Conservation (phyloP, 192 early-diverging fungal species). For the Thamnidium elegans region DNA sequence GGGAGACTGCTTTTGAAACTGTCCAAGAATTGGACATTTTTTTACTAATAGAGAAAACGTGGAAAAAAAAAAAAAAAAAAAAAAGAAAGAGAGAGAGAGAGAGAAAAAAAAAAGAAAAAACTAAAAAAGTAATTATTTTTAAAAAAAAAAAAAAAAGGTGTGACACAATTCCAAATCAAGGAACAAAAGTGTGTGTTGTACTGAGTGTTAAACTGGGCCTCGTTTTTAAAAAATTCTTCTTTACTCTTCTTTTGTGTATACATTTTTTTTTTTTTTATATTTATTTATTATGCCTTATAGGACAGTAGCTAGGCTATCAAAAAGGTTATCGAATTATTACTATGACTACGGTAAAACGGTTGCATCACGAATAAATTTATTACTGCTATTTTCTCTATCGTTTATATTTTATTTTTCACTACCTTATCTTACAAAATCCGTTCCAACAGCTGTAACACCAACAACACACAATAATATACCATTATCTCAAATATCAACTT, state of each 20-base stretch:
- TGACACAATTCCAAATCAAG: slow-evolving; percentile 7
- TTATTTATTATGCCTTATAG: neutral
- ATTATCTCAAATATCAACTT: slow-evolving; percentile 1
- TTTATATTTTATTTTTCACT: slow-evolving; percentile 17
- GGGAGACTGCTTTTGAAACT: neutral
- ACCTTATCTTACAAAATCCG: neutral
- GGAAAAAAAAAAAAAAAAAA: neutral
- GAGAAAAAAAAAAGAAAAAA: slow-evolving; percentile 11
- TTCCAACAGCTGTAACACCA: neutral
- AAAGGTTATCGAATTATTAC: slow-evolving; percentile 15
- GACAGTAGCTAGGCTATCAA: neutral
- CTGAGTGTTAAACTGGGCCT: neutral
- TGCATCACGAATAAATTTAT: slow-evolving; percentile 17
- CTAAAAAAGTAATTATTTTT: neutral
- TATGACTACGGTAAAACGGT: slow-evolving; percentile 25
- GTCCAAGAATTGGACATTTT: neutral
- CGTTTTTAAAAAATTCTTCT: slow-evolving; percentile 13
- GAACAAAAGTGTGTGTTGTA: neutral
- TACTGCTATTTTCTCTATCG: slow-evolving; percentile 14
- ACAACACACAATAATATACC: slow-evolving; percentile 3
- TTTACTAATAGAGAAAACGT: too few relatives aligned
- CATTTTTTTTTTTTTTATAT: neutral
- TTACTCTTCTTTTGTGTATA: slow-evolving; percentile 5
- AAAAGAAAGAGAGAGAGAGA: slow-evolving; percentile 1
- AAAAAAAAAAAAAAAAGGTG: neutral